phyloP scores from a whole-genome alignment of 169 alveolate species.

The Theileria parva region DNA sequence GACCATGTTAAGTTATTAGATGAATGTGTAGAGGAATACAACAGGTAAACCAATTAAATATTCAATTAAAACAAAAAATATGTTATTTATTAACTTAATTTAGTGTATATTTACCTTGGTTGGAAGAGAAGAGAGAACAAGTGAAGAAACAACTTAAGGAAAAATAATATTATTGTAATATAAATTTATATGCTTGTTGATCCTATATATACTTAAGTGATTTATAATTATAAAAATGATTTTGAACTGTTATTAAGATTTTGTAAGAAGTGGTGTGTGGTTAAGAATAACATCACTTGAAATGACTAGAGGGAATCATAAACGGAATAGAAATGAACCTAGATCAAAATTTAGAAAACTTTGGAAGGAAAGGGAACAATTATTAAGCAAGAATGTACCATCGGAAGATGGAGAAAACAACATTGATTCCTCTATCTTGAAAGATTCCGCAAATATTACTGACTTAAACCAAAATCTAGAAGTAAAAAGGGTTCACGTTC shows the following conservation, averaged over 20 bases:
- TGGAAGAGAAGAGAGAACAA: conserved; percentile 42
- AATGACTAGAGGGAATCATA: neutral
- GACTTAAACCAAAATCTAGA: neutral
- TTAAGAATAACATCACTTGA: neutral
- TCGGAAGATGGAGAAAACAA: neutral
- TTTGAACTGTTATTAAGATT: neutral
- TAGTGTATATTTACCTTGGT: conserved; percentile 64
- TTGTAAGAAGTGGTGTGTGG: neutral
- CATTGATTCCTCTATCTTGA: neutral
- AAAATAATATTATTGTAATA: neutral
- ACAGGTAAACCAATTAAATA: conserved; percentile 45
- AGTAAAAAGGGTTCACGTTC: conserved; percentile 47
- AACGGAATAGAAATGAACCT: neutral
- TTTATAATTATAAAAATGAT: neutral
- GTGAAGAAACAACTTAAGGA: conserved; percentile 7
- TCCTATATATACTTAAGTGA: neutral
- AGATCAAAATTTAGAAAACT: conserved; percentile 14
- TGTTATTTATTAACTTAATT: conserved; percentile 34
- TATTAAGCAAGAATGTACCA: neutral
- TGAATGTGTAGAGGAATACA: conserved; percentile 73
- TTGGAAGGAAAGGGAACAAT: neutral
- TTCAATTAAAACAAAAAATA: conserved; percentile 43
- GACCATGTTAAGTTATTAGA: conserved; percentile 71
- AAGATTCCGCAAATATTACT: neutral
- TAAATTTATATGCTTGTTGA: neutral